Percentiles rank a stretch among this genome's conserved stretches.
phyloP scores from a whole-genome alignment of 2,329 filamentous ascomycete genomes.

The Acrocalymma vagum region DNA sequence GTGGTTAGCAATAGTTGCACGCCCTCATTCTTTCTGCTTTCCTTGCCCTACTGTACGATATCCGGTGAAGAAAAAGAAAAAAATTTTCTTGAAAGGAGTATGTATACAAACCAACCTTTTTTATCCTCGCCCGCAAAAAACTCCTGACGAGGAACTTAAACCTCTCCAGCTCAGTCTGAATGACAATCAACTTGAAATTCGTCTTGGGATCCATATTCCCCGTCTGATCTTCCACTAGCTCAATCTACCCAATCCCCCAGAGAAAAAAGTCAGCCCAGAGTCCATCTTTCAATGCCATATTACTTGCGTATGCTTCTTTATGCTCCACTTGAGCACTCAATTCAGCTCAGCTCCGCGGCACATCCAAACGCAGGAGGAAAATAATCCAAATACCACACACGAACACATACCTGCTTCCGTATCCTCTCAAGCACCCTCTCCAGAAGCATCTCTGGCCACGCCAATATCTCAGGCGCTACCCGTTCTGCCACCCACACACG shows the following conservation, averaged over 20 bases:
- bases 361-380: too few species aligned
- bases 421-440: slow-evolving; percentile 76
- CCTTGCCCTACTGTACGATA: too few species aligned
- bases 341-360: too few species aligned
- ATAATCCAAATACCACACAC: too few species aligned
- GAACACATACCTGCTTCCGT: slow-evolving; percentile 46
- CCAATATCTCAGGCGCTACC: slow-evolving; percentile 85
- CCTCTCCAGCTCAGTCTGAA: slow-evolving; percentile 94
- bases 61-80: slow-evolving; percentile 7
- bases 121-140: slow-evolving; percentile 82
- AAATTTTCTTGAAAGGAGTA: slow-evolving; percentile 1
- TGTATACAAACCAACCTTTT: slow-evolving; percentile 68
- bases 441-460: slow-evolving; percentile 79
- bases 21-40: too few species aligned
- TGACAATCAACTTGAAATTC: slow-evolving; percentile 92
- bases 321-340: background rate
- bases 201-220: slow-evolving; percentile 87
- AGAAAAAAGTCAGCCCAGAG: too few species aligned
- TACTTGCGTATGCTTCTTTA: background rate
- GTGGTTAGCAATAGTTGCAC: too few species aligned
- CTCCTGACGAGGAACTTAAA: slow-evolving; percentile 91
- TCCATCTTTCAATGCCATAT: background rate
- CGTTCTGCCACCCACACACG: slow-evolving; percentile 94
- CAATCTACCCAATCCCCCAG: slow-evolving; percentile 52
- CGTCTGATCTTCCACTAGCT: slow-evolving; percentile 67